Evolutionary conservation across 495 filamentous ascomycete species (phyloP).

Genomic region (Penicillium riverlandense): DNA sequence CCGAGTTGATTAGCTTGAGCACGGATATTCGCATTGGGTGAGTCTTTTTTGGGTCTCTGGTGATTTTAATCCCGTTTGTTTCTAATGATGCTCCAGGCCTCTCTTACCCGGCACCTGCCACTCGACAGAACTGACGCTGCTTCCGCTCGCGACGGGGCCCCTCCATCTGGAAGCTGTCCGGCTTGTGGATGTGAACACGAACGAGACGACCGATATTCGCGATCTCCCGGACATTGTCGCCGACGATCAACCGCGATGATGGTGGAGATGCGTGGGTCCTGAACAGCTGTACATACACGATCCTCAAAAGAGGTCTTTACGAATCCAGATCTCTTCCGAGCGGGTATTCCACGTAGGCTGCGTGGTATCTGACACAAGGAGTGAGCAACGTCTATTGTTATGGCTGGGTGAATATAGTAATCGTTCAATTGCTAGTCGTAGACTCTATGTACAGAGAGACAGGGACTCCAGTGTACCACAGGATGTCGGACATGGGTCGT

Average conservation of each 20-base stretch:
- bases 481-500: too few species aligned
- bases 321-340: too few species aligned
- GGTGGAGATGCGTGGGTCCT: background rate
- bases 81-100: conserved; percentile 39
- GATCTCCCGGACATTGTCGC: conserved; percentile 72
- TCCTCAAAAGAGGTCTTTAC: background rate
- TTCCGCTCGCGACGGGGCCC: conserved; percentile 68
- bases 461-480: too few species aligned
- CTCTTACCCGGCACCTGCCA: conserved; percentile 71
- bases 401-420: too few species aligned
- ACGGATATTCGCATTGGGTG: conserved; percentile 79
- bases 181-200: conserved; percentile 72
- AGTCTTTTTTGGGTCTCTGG: conserved; percentile 12
- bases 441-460: too few species aligned
- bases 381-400: too few species aligned
- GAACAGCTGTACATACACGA: background rate
- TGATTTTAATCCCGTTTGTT: conserved; percentile 4
- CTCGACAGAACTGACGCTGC: conserved; percentile 68
- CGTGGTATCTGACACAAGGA: too few species aligned
- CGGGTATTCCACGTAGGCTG: too few species aligned
- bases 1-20: conserved; percentile 73
- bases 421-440: too few species aligned
- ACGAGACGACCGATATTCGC: conserved; percentile 74
- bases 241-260: conserved; percentile 22
- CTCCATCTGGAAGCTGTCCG: conserved; percentile 73